Evolutionary conservation across 2,329 filamentous ascomycete species (phyloP).

Genomic region (Malbranchea zuffiana): DNA sequence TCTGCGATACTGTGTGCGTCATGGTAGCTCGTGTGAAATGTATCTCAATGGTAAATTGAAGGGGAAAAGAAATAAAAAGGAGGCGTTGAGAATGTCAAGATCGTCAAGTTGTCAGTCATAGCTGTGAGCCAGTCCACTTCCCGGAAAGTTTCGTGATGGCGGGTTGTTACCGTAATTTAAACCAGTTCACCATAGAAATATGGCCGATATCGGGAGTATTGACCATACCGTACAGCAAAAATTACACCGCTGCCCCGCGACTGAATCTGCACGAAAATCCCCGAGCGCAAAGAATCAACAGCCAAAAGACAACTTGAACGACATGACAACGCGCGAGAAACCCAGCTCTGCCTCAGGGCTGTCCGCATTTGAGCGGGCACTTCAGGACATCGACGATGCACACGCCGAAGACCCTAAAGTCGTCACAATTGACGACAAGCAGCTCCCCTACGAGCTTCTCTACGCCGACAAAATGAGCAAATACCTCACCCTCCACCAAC

Average conservation of each 20-base stretch:
- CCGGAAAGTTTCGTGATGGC: not conserved
- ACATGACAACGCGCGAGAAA: not conserved
- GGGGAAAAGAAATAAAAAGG: not conserved
- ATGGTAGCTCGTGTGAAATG: conserved; percentile 5
- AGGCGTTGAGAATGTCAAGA: no score
- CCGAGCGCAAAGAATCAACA: not conserved
- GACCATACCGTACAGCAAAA: conserved; percentile 4
- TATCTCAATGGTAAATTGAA: not conserved
- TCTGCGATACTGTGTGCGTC: conserved; percentile 37
- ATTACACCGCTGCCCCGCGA: conserved; percentile 1
- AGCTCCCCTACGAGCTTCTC: conserved; percentile 64
- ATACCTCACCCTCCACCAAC: conserved; percentile 54
- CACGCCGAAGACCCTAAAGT: conserved; percentile 57
- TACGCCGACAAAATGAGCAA: conserved; percentile 70
- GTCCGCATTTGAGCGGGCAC: conserved; percentile 36
- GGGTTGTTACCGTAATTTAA: not conserved
- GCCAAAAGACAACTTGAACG: no score
- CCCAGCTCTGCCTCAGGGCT: conserved; percentile 18
- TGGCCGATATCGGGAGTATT: not conserved
- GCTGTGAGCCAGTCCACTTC: no score
- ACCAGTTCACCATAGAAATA: not conserved
- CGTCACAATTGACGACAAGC: conserved; percentile 32
- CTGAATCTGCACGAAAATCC: not conserved
- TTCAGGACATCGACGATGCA: conserved; percentile 61
- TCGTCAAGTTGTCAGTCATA: no score